Percentiles rank a stretch among this genome's conserved stretches.
These are phyloP conservation scores for Knufia petricola DNA, from an alignment of 2,329 filamentous ascomycete genomes.

Conservation along the genomic window DNA sequence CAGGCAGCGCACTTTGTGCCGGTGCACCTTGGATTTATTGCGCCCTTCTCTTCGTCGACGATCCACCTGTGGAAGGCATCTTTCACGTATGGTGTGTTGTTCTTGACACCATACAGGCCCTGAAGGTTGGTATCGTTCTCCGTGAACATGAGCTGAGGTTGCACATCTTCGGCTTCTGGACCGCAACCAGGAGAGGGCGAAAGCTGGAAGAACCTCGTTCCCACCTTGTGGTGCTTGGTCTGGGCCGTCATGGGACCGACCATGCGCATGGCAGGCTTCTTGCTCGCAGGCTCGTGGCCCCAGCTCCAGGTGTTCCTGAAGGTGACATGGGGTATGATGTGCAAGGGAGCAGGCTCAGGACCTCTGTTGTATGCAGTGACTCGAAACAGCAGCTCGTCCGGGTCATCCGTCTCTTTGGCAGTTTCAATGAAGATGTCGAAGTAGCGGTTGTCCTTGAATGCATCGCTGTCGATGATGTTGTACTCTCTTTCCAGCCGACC, in stretches of 20 bases:
- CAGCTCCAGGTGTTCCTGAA: slow-evolving; percentile 97
- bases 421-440: slow-evolving; percentile 98
- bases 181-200: slow-evolving; percentile 85
- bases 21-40: slow-evolving; percentile 66
- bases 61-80: slow-evolving; percentile 89
- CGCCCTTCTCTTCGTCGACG: slow-evolving; percentile 67
- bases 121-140: slow-evolving; percentile 91
- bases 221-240: slow-evolving; percentile 70
- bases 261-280: slow-evolving; percentile 69
- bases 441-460: slow-evolving; percentile 82
- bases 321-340: slow-evolving; percentile 92
- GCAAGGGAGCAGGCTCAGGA: slow-evolving; percentile 77
- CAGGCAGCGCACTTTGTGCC: slow-evolving; percentile 88
- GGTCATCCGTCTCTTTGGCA: slow-evolving; percentile 84
- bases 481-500: slow-evolving; percentile 74
- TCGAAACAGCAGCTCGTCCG: slow-evolving; percentile 85
- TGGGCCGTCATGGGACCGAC: slow-evolving; percentile 58
- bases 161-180: slow-evolving; percentile 66
- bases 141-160: slow-evolving; percentile 80
- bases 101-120: slow-evolving; percentile 64
- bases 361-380: slow-evolving; percentile 95
- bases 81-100: slow-evolving; percentile 78
- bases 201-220: slow-evolving; percentile 71
- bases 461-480: slow-evolving; percentile 79
- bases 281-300: slow-evolving; percentile 65